Conservation (phyloP, 2,329 filamentous ascomycete genomes). For the Chaetomiaceae sp. region DNA sequence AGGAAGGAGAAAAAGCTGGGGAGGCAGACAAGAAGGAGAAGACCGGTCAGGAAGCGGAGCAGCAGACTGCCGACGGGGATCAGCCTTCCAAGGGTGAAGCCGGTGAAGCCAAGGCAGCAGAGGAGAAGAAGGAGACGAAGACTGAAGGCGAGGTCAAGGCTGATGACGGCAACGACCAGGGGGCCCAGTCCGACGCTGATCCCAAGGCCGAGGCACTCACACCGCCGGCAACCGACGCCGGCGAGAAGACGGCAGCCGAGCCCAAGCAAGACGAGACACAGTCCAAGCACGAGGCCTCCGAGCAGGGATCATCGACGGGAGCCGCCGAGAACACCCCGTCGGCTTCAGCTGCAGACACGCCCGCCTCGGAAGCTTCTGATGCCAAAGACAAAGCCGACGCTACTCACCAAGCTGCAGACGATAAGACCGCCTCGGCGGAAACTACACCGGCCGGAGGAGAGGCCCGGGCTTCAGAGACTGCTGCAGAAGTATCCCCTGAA, state of each 20-base stretch:
- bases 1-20: slow-evolving; percentile 2
- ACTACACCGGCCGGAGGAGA: too few relatives aligned
- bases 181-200: not conserved
- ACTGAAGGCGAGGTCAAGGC: slow-evolving; percentile 1
- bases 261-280: not conserved
- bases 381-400: not conserved
- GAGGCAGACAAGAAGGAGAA: slow-evolving; percentile 2
- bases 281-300: not conserved
- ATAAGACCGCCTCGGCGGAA: not conserved
- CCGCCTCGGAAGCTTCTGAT: not conserved
- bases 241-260: not conserved
- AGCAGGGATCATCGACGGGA: not conserved
- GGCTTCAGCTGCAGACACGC: not conserved
- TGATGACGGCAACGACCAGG: not conserved
- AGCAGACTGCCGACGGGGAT: not conserved
- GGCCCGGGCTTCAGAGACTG: too few relatives aligned
- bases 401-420: not conserved
- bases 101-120: not conserved
- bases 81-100: not conserved
- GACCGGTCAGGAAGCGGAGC: not conserved
- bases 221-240: not conserved
- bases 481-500: not conserved
- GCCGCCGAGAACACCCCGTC: slow-evolving; percentile 14
- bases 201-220: not conserved
- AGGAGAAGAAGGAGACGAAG: slow-evolving; percentile 17